These are phyloP conservation scores for Ceratobasidium sp. DNA, from an alignment of 1,284 basidiomycete species.

Conservation along the genomic window DNA sequence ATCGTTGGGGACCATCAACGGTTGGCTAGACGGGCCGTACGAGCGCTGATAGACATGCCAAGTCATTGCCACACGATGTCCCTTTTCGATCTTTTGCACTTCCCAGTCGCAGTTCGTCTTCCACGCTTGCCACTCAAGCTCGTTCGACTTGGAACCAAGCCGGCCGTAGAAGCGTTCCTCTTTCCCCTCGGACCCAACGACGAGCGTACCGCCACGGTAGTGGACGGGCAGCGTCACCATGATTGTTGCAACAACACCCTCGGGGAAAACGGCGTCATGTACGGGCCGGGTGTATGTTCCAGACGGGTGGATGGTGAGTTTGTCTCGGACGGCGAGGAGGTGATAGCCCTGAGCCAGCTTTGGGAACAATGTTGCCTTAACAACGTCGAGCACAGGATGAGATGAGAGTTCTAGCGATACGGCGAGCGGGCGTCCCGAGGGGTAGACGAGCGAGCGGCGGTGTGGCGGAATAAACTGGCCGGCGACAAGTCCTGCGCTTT, in stretches of 20 bases:
- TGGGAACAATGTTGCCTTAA: constrained; percentile 77
- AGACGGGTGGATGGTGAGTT: constrained; percentile 74
- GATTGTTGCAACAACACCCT: constrained; percentile 77
- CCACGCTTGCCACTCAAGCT: constrained; percentile 82
- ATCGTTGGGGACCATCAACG: constrained; percentile 78
- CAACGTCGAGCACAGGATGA: constrained; percentile 81
- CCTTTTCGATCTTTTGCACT: constrained; percentile 76
- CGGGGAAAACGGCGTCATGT: constrained; percentile 58
- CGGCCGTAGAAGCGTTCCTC: constrained; percentile 74
- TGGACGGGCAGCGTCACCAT: constrained; percentile 79
- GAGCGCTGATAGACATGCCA: constrained; percentile 78
- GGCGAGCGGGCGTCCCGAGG: constrained; percentile 76
- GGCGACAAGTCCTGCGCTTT: constrained; percentile 5
- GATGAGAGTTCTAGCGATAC: constrained; percentile 82
- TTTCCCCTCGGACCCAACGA: constrained; percentile 69
- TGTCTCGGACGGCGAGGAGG: constrained; percentile 75
- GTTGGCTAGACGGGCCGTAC: constrained; percentile 72
- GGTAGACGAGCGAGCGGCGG: constrained; percentile 55
- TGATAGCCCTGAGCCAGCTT: constrained; percentile 75
- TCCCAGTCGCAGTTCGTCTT: constrained; percentile 79
- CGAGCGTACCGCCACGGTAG: constrained; percentile 75
- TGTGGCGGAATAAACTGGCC: constrained; percentile 44
- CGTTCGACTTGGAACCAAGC: constrained; percentile 70
- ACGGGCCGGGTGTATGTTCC: constrained; percentile 70
- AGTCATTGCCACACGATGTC: constrained; percentile 75